Conservation (phyloP, 192 early-diverging fungal species). For the Dissophora ornata region DNA sequence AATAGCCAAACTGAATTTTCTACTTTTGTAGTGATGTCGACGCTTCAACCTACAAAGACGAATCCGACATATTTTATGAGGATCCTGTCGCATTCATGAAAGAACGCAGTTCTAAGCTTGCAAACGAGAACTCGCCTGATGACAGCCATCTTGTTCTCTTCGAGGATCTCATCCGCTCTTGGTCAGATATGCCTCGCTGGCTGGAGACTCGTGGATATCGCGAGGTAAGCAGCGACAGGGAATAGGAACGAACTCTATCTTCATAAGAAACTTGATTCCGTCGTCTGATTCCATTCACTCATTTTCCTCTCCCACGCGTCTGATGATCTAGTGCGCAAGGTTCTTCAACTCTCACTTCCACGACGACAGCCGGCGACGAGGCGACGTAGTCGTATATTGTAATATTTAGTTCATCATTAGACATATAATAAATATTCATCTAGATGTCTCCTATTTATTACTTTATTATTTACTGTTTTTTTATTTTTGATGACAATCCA, state of each 20-base stretch:
- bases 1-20: constrained; percentile 4
- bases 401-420: constrained; percentile 1
- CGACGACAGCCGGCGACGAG: constrained; percentile 79
- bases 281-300: too few species aligned
- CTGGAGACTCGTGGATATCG: constrained; percentile 62
- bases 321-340: constrained; percentile 65
- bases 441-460: too few species aligned
- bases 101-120: background rate
- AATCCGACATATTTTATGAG: constrained; percentile 84
- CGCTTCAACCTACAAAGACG: constrained; percentile 64
- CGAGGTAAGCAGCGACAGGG: constrained; percentile 56
- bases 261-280: too few species aligned
- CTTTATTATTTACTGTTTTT: too few species aligned
- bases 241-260: background rate
- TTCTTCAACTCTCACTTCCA: constrained; percentile 95
- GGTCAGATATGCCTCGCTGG: constrained; percentile 34
- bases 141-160: constrained; percentile 82
- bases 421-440: background rate
- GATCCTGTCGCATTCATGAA: constrained; percentile 69
- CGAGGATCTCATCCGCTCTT: constrained; percentile 63
- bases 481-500: too few species aligned
- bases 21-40: constrained; percentile 25
- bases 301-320: background rate
- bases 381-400: constrained; percentile 87
- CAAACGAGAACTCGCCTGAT: background rate